These are phyloP conservation scores for Erysimum cheiri DNA, from an alignment of 441 rosid species.

Conservation along the genomic window DNA sequence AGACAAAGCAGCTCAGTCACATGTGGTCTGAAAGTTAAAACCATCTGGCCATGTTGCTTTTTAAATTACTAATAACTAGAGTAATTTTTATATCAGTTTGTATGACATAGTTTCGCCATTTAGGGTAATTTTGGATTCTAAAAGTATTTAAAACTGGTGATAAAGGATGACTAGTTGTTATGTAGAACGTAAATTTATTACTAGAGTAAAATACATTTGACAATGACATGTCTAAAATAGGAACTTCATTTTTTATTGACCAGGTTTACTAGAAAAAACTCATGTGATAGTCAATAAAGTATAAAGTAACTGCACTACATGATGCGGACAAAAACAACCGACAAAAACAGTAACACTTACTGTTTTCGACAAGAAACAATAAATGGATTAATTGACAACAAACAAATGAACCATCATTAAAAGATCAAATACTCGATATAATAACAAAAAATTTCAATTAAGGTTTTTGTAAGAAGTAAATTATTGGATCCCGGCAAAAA, in stretches of 20 bases:
- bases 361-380: background rate
- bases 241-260: background rate
- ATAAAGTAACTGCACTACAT: conserved; percentile 8
- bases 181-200: background rate
- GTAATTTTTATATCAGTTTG: background rate
- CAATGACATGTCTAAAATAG: conserved; percentile 20
- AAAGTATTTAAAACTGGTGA: background rate
- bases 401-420: background rate
- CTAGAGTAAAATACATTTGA: background rate
- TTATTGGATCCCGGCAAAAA: background rate
- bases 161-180: background rate
- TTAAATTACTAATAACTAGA: background rate
- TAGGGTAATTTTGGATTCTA: background rate
- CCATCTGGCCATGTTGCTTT: conserved; percentile 36
- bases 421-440: background rate
- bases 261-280: background rate
- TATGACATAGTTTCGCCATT: background rate
- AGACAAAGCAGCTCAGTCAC: conserved; percentile 33
- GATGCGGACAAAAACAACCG: background rate
- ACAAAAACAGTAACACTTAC: background rate
- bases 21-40: conserved; percentile 36
- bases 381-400: background rate
- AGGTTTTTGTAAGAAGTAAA: background rate
- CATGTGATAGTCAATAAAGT: background rate
- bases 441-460: background rate